These are phyloP conservation scores for Phoma sp. DNA, from an alignment of 2,329 filamentous ascomycete species.

Conservation along the genomic window DNA sequence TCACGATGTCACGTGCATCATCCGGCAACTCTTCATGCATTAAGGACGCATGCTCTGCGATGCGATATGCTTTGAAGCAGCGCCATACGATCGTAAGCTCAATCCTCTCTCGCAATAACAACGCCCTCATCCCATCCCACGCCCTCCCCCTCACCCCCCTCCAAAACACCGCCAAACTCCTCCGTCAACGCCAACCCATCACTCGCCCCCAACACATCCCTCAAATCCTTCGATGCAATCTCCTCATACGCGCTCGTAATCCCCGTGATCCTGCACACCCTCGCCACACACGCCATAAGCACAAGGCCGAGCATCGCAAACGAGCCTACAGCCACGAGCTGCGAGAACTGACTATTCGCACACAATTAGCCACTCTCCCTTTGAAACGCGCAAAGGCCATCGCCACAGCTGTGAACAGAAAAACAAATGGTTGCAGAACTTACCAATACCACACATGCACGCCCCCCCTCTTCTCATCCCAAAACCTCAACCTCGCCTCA, in stretches of 20 bases:
- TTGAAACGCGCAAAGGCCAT: no score
- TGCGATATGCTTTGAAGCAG: no score
- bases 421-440: slow-evolving; percentile 13
- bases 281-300: slow-evolving; percentile 50
- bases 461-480: slow-evolving; percentile 42
- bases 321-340: slow-evolving; percentile 52
- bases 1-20: no score
- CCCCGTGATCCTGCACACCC: slow-evolving; percentile 50
- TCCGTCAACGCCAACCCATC: slow-evolving; percentile 48
- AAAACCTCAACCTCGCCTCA: slow-evolving; percentile 43
- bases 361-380: no score
- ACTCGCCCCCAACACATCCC: slow-evolving; percentile 51
- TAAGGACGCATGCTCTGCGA: not conserved
- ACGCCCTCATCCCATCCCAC: slow-evolving; percentile 42
- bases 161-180: slow-evolving; percentile 37
- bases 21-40: not conserved
- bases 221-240: slow-evolving; percentile 50
- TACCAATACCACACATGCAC: slow-evolving; percentile 48
- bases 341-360: slow-evolving; percentile 48
- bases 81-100: not conserved
- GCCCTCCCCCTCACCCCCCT: slow-evolving; percentile 15
- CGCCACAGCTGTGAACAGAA: no score
- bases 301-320: slow-evolving; percentile 55
- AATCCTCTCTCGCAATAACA: slow-evolving; percentile 29
- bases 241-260: slow-evolving; percentile 52